Evolutionary conservation across 2,329 filamentous ascomycete species (phyloP).

Genomic region (Keithomyces neogunnii): DNA sequence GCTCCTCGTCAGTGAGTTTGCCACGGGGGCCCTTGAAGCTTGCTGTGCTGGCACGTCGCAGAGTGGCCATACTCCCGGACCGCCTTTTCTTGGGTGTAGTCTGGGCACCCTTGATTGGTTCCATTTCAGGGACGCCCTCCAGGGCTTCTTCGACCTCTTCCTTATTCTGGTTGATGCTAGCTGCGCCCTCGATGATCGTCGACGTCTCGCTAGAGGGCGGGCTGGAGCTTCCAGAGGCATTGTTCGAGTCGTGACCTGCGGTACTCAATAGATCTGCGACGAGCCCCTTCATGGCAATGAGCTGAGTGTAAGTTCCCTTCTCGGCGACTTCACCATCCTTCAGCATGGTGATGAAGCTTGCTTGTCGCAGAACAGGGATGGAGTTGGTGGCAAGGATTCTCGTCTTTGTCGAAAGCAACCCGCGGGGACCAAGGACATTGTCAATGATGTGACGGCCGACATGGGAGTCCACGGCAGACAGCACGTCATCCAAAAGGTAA

Average conservation of each 20-base stretch:
- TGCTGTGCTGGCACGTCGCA: slow-evolving; percentile 84
- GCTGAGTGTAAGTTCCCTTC: slow-evolving; percentile 80
- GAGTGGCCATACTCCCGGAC: slow-evolving; percentile 65
- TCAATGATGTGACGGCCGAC: slow-evolving; percentile 93
- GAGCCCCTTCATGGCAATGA: slow-evolving; percentile 89
- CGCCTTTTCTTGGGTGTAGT: slow-evolving; percentile 44
- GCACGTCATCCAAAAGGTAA: slow-evolving; percentile 86
- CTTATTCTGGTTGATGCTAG: slow-evolving; percentile 42
- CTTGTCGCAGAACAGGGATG: slow-evolving; percentile 81
- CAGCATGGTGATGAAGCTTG: slow-evolving; percentile 80
- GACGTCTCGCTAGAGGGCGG: slow-evolving; percentile 43
- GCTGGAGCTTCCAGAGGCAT: slow-evolving; percentile 35
- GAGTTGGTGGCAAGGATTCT: slow-evolving; percentile 92
- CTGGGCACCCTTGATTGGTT: slow-evolving; percentile 56
- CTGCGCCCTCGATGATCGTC: slow-evolving; percentile 45
- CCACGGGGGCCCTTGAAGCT: slow-evolving; percentile 82
- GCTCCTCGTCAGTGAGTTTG: slow-evolving; percentile 78
- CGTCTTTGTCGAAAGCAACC: slow-evolving; percentile 77
- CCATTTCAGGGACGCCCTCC: slow-evolving; percentile 66
- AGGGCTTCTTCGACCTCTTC: slow-evolving; percentile 69
- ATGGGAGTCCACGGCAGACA: slow-evolving; percentile 97
- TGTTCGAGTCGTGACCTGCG: slow-evolving; percentile 50
- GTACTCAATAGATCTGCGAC: slow-evolving; percentile 78
- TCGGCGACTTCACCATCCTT: slow-evolving; percentile 78
- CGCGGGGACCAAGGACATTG: slow-evolving; percentile 79